A percentile compares a stretch with the other conserved stretches of the same genome.
Conservation (phyloP, 768 basidiomycete species). For the Scleroderma bovista region DNA sequence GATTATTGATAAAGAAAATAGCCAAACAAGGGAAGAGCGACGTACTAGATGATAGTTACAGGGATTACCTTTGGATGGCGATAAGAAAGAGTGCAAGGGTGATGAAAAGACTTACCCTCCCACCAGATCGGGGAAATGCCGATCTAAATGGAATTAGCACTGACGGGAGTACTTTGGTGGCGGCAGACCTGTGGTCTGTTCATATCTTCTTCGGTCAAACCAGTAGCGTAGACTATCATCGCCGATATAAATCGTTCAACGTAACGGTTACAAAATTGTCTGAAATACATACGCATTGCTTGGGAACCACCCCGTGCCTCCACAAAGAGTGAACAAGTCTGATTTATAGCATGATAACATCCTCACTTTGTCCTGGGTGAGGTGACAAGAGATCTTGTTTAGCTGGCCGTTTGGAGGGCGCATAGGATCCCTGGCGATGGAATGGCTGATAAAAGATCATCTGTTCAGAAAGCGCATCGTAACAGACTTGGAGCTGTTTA, state of each 20-base stretch:
- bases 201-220: slow-evolving; percentile 76
- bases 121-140: slow-evolving; percentile 90
- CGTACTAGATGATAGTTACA: slow-evolving; percentile 79
- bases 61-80: slow-evolving; percentile 58
- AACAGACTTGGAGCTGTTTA: slow-evolving; percentile 1
- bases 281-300: slow-evolving; percentile 75
- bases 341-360: neutral
- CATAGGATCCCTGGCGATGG: slow-evolving; percentile 17
- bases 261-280: neutral
- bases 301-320: slow-evolving; percentile 71
- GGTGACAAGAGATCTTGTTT: slow-evolving; percentile 68
- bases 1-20: slow-evolving; percentile 2
- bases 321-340: slow-evolving; percentile 1
- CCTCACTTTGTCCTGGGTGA: slow-evolving; percentile 73
- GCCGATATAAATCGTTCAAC: neutral
- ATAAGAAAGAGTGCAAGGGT: neutral
- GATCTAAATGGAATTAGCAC: slow-evolving; percentile 42
- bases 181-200: slow-evolving; percentile 67
- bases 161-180: neutral
- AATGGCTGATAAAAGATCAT: slow-evolving; percentile 9
- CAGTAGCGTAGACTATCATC: slow-evolving; percentile 62
- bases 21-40: neutral
- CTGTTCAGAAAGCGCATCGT: no score
- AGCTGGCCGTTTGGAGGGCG: slow-evolving; percentile 40
- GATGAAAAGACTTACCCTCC: slow-evolving; percentile 53